Percentiles rank a stretch among this genome's conserved stretches.
Conservation (phyloP, 768 basidiomycete species). For the Tylopilus vinaceipallidus region DNA sequence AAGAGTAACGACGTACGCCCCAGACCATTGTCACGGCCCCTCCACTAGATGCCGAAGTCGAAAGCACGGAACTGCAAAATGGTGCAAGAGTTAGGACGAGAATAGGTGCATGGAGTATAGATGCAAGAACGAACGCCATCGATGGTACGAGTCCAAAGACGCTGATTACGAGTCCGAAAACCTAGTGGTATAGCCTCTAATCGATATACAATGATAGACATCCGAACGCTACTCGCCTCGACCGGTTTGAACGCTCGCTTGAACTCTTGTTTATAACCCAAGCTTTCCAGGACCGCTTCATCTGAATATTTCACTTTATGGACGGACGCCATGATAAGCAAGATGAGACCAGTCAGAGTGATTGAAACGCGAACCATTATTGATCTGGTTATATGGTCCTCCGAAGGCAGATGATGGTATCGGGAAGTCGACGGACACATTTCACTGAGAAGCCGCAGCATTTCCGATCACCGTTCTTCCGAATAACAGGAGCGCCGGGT, state of each 20-base stretch:
- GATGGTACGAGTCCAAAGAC: constrained; percentile 66
- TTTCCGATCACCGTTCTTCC: too few relatives aligned
- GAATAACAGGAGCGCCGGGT: too few relatives aligned
- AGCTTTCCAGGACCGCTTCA: constrained; percentile 24
- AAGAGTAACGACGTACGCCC: constrained; percentile 29
- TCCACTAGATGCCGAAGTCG: constrained; percentile 46
- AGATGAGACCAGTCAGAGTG: too few relatives aligned
- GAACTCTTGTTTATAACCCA: constrained; percentile 37
- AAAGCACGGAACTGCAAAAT: constrained; percentile 38
- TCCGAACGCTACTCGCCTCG: constrained; percentile 18
- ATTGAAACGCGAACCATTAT: too few relatives aligned
- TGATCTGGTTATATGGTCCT: too few relatives aligned
- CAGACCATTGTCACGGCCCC: constrained; percentile 44
- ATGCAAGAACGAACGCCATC: constrained; percentile 44
- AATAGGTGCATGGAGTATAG: constrained; percentile 6
- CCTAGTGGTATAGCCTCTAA: constrained; percentile 37
- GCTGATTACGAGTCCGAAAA: constrained; percentile 67
- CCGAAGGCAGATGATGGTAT: too few relatives aligned
- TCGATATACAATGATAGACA: not conserved
- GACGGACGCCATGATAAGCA: not conserved
- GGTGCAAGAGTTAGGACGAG: not conserved
- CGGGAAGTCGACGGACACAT: too few relatives aligned
- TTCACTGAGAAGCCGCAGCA: too few relatives aligned
- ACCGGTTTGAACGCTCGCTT: constrained; percentile 31
- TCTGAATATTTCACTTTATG: constrained; percentile 16